Percentiles rank a stretch among this genome's conserved stretches.
These are phyloP conservation scores for Beauveria scarabaeidicola DNA, from an alignment of 2,329 filamentous ascomycete genomes.

Conservation along the genomic window DNA sequence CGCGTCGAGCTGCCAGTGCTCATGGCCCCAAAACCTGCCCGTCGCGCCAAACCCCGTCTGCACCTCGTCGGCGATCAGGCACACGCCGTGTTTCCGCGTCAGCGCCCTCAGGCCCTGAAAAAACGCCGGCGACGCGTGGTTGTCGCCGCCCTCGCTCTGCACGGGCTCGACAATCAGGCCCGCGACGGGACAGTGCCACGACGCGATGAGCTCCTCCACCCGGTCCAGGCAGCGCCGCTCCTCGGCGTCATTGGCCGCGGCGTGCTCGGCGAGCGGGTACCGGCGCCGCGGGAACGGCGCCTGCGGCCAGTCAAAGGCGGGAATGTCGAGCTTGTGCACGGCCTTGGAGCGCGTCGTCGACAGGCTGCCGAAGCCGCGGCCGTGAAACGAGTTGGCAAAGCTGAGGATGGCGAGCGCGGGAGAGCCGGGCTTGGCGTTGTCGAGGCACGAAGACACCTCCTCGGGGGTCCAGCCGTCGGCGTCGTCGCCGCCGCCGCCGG, in stretches of 20 bases:
- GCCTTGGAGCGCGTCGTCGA: conserved; percentile 75
- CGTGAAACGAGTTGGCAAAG: conserved; percentile 73
- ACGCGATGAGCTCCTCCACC: conserved; percentile 62
- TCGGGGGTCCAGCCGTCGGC: conserved; percentile 62
- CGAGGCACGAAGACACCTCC: conserved; percentile 60
- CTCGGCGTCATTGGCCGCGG: conserved; percentile 59
- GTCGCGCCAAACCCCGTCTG: conserved; percentile 81
- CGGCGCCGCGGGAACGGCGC: conserved; percentile 71
- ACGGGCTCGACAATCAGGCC: conserved; percentile 72
- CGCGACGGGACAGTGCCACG: conserved; percentile 59
- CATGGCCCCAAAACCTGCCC: conserved; percentile 80
- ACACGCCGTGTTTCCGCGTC: conserved; percentile 59
- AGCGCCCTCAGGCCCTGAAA: conserved; percentile 67
- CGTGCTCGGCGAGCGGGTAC: conserved; percentile 66
- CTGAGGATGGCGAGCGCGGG: conserved; percentile 70
- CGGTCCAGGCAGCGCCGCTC: conserved; percentile 66
- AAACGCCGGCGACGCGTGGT: conserved; percentile 71
- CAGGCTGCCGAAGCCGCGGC: conserved; percentile 68
- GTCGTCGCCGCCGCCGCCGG: conserved; percentile 61
- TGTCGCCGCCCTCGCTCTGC: conserved; percentile 77
- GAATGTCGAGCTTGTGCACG: conserved; percentile 80
- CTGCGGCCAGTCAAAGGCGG: conserved; percentile 81
- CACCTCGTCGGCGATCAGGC: conserved; percentile 77
- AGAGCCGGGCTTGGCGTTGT: conserved; percentile 64
- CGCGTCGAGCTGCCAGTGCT: conserved; percentile 66